phyloP scores from a whole-genome alignment of 2,329 filamentous ascomycete genomes.

The Dothideomycetes sp. region DNA sequence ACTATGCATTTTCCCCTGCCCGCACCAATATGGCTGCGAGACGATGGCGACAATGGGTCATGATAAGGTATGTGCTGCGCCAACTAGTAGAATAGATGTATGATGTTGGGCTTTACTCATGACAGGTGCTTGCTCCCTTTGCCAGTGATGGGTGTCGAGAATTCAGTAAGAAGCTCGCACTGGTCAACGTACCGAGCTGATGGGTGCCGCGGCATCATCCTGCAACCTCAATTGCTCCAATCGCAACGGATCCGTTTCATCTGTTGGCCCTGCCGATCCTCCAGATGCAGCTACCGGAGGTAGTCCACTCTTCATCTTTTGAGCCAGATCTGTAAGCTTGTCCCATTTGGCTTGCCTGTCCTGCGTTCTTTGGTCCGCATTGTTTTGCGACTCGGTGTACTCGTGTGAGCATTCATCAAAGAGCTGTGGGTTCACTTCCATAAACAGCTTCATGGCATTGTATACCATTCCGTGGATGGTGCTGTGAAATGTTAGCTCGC shows the following conservation, averaged over 20 bases:
- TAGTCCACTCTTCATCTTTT: conserved; percentile 48
- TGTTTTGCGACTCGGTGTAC: conserved; percentile 94
- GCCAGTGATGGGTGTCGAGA: conserved; percentile 1
- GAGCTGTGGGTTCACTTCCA: conserved; percentile 98
- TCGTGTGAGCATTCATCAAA: conserved; percentile 98
- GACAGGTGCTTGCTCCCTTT: neutral
- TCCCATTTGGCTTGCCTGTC: conserved; percentile 83
- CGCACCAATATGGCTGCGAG: no score
- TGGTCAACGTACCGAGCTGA: conserved; percentile 26
- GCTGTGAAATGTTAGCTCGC: conserved; percentile 35
- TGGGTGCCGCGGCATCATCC: conserved; percentile 52
- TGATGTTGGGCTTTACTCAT: neutral
- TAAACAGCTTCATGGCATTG: conserved; percentile 99
- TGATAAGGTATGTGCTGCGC: neutral
- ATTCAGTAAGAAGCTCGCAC: conserved; percentile 10
- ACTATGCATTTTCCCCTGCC: no score
- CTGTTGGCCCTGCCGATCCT: conserved; percentile 32
- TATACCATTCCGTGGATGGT: conserved; percentile 99
- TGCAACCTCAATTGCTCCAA: conserved; percentile 85
- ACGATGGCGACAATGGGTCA: neutral
- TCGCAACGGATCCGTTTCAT: conserved; percentile 70
- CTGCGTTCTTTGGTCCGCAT: conserved; percentile 71
- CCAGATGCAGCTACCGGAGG: conserved; percentile 13
- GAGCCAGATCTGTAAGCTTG: conserved; percentile 68
- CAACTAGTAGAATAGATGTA: neutral